A percentile compares a stretch with the other conserved stretches of the same genome.
Evolutionary conservation across 495 filamentous ascomycete species (phyloP).

Genomic region (Penicillium paxilli): DNA sequence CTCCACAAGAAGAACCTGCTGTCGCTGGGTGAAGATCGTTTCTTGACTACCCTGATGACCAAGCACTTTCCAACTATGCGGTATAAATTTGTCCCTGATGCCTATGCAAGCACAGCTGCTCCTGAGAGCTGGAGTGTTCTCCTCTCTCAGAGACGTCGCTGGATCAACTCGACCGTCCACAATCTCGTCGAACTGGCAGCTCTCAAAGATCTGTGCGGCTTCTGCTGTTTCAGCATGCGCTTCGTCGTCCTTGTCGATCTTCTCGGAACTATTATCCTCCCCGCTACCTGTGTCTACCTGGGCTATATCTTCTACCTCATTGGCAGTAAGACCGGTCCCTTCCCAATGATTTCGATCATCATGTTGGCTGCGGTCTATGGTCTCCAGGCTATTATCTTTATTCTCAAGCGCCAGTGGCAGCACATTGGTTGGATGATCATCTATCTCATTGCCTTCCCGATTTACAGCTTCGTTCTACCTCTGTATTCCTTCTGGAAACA

Average conservation of each 20-base stretch:
- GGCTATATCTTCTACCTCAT: slow-evolving; percentile 86
- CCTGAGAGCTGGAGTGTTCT: slow-evolving; percentile 92
- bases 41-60: slow-evolving; percentile 94
- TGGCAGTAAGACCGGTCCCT: slow-evolving; percentile 66
- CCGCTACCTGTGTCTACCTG: slow-evolving; percentile 86
- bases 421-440: slow-evolving; percentile 99
- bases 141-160: slow-evolving; percentile 90
- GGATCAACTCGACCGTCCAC: slow-evolving; percentile 99
- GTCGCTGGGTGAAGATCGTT: slow-evolving; percentile 95
- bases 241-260: slow-evolving; percentile 97
- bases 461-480: slow-evolving; percentile 89
- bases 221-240: slow-evolving; percentile 99
- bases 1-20: slow-evolving; percentile 98
- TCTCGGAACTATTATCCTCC: slow-evolving; percentile 88
- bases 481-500: slow-evolving; percentile 99
- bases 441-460: slow-evolving; percentile 89
- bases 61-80: slow-evolving; percentile 95
- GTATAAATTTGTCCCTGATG: slow-evolving; percentile 93
- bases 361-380: slow-evolving; percentile 92
- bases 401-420: slow-evolving; percentile 95
- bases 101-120: slow-evolving; percentile 88
- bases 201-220: slow-evolving; percentile 90
- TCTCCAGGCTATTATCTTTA: slow-evolving; percentile 93
- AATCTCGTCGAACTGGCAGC: slow-evolving; percentile 87
- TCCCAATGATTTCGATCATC: slow-evolving; percentile 83